phyloP scores from a whole-genome alignment of 2,329 filamentous ascomycete species.

The Aspergillus awamori region DNA sequence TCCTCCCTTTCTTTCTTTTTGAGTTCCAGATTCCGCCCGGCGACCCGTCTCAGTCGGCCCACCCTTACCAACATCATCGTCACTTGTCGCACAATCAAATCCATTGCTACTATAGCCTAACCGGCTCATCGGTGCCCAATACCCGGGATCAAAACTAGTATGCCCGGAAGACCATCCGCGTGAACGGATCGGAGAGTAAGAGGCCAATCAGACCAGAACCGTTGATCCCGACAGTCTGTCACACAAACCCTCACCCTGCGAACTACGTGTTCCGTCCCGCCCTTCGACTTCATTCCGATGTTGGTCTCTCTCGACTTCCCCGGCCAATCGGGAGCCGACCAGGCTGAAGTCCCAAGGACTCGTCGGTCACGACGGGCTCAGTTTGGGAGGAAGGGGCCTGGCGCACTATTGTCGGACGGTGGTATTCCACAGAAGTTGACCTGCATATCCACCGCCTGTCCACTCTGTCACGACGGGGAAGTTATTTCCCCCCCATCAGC shows the following conservation, averaged over 20 bases:
- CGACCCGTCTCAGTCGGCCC: neutral
- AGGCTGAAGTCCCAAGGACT: neutral
- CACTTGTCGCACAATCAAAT: conserved; percentile 4
- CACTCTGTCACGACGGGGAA: neutral
- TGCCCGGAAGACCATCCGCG: conserved; percentile 10
- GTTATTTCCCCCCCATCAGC: neutral
- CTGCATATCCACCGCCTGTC: conserved; percentile 3
- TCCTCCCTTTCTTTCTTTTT: neutral
- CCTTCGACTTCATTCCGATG: conserved; percentile 1
- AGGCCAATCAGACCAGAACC: conserved; percentile 11
- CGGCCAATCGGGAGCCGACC: conserved; percentile 5
- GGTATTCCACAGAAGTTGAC: neutral
- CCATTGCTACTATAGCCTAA: conserved; percentile 6
- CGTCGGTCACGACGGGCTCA: neutral
- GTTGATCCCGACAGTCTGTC: conserved; percentile 12
- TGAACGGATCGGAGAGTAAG: conserved; percentile 13
- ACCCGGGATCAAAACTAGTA: conserved; percentile 8
- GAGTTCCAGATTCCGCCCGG: neutral
- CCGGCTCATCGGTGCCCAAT: conserved; percentile 11
- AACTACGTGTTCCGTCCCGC: conserved; percentile 13
- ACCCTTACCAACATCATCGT: neutral
- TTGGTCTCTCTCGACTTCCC: neutral
- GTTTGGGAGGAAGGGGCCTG: neutral
- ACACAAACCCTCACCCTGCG: conserved; percentile 10
- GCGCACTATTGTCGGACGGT: neutral